phyloP scores from a whole-genome alignment of 1,284 basidiomycete species.

The Cutaneotrichosporon sp. region DNA sequence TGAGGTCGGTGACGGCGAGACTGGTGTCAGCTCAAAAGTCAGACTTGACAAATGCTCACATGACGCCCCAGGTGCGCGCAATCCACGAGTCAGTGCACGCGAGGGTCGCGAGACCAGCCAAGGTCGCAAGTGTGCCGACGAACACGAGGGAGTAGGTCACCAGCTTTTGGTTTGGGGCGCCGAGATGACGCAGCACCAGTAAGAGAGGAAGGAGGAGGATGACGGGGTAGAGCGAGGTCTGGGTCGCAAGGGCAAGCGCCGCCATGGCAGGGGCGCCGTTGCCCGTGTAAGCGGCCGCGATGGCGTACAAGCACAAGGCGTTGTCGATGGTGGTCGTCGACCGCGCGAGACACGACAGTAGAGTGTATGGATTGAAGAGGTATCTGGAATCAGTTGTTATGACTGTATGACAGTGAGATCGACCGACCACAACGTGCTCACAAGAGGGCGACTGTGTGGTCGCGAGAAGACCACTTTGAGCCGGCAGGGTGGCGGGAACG shows the following conservation, averaged over 20 bases:
- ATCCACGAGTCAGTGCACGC: constrained; percentile 61
- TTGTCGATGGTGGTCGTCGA: constrained; percentile 82
- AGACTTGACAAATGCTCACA: constrained; percentile 58
- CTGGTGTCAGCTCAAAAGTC: constrained; percentile 49
- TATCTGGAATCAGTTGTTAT: constrained; percentile 58
- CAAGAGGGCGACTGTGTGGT: constrained; percentile 59
- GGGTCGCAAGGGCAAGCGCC: constrained; percentile 66
- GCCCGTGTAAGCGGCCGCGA: constrained; percentile 75
- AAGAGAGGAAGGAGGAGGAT: constrained; percentile 68
- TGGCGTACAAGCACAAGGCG: constrained; percentile 62
- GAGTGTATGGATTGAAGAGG: constrained; percentile 82
- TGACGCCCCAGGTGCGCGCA: constrained; percentile 74
- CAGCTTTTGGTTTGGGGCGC: too few species aligned
- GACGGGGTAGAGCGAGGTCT: constrained; percentile 69
- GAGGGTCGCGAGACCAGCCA: constrained; percentile 7
- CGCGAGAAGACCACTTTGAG: neutral
- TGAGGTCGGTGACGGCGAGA: constrained; percentile 74
- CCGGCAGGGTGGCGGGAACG: neutral
- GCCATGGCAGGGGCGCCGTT: constrained; percentile 60
- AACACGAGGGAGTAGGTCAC: constrained; percentile 24
- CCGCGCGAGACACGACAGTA: constrained; percentile 72
- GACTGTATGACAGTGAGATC: too few species aligned
- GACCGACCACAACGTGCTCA: constrained; percentile 51
- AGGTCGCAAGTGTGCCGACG: neutral
- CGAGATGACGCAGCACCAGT: constrained; percentile 46